Evolutionary conservation across 2,329 filamentous ascomycete species (phyloP).

Genomic region (Beauveria sp.): DNA sequence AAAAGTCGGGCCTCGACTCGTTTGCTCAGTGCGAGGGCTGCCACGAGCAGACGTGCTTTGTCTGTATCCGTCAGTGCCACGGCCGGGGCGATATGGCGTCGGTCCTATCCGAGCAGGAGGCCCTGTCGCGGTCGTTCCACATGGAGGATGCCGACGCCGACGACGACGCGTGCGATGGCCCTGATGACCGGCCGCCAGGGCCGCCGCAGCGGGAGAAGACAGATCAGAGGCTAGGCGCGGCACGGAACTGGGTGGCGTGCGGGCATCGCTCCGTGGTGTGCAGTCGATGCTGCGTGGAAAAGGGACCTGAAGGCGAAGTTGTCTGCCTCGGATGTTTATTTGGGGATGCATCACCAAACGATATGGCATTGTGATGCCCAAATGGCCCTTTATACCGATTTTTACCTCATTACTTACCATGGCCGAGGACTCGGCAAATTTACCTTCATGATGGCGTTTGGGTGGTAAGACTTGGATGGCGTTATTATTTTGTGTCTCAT

Average conservation of each 20-base stretch:
- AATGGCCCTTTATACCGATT: not conserved
- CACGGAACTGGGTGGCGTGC: constrained; percentile 28
- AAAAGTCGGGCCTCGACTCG: constrained; percentile 57
- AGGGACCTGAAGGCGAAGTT: constrained; percentile 55
- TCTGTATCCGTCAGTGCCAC: constrained; percentile 59
- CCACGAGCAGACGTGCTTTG: constrained; percentile 54
- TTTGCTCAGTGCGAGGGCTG: constrained; percentile 59
- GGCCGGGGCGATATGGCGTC: constrained; percentile 31
- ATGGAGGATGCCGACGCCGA: constrained; percentile 37
- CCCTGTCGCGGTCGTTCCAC: constrained; percentile 36
- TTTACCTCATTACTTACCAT: not conserved
- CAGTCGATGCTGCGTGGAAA: constrained; percentile 61
- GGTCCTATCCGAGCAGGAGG: constrained; percentile 25
- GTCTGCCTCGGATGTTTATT: constrained; percentile 57
- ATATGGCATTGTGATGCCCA: not conserved
- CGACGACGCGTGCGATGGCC: constrained; percentile 8
- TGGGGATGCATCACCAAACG: constrained; percentile 27
- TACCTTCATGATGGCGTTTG: constrained; percentile 3
- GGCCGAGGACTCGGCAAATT: not conserved
- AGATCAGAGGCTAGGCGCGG: constrained; percentile 11
- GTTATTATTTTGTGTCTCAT: not conserved
- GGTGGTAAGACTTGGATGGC: not conserved
- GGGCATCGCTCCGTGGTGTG: constrained; percentile 51
- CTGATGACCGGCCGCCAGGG: not conserved
- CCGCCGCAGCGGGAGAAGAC: constrained; percentile 5